These are phyloP conservation scores for Hypoxylon rubiginosum DNA, from an alignment of 2,329 filamentous ascomycete genomes.

Conservation along the genomic window DNA sequence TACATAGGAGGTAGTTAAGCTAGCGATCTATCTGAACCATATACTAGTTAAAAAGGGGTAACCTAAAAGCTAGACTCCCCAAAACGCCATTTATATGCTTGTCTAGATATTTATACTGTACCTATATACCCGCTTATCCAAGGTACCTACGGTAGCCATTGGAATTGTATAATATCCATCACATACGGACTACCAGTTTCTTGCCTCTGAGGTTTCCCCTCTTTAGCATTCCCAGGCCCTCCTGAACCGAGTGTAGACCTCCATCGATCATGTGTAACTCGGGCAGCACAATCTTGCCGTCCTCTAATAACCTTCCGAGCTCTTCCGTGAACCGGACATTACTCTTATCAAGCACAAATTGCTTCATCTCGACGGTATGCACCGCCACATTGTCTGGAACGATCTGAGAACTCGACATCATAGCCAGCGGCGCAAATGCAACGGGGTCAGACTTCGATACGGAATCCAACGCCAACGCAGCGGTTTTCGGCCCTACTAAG, in stretches of 20 bases:
- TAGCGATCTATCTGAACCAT: neutral
- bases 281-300: conserved; percentile 48
- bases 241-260: conserved; percentile 51
- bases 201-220: conserved; percentile 52
- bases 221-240: conserved; percentile 53
- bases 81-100: neutral
- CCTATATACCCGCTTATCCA: neutral
- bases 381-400: conserved; percentile 51
- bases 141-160: neutral
- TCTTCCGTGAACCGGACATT: conserved; percentile 49
- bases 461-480: conserved; percentile 46
- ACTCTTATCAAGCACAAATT: conserved; percentile 53
- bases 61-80: neutral
- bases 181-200: conserved; percentile 53
- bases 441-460: conserved; percentile 46
- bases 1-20: neutral
- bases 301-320: conserved; percentile 52
- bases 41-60: neutral
- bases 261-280: conserved; percentile 52
- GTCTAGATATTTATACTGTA: neutral
- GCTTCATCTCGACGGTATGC: conserved; percentile 57
- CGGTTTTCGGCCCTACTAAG: conserved; percentile 55
- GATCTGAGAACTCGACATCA: conserved; percentile 48
- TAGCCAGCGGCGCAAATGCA: conserved; percentile 54
- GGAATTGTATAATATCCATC: conserved; percentile 1